Conservation (phyloP, 306 rosid species). For the Gynostemma pentaphyllum region DNA sequence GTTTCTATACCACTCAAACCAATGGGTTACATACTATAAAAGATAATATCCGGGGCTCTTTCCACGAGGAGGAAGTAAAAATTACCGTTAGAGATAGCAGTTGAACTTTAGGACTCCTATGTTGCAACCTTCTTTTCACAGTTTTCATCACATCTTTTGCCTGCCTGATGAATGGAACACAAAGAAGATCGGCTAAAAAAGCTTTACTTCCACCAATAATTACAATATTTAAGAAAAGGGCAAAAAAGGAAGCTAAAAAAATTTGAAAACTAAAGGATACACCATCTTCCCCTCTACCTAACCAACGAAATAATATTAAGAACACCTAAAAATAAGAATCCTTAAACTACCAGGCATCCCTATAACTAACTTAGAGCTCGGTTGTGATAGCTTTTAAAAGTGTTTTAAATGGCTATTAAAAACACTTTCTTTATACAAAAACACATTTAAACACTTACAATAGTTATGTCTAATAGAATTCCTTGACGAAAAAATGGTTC, state of each 20-base stretch:
- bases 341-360: neutral
- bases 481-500: neutral
- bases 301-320: neutral
- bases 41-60: no score
- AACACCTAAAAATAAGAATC: neutral
- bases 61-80: slow-evolving; percentile 9
- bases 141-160: slow-evolving; percentile 95
- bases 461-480: neutral
- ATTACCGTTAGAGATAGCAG: slow-evolving; percentile 77
- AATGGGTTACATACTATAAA: neutral
- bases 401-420: no score
- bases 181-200: neutral
- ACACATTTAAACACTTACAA: no score
- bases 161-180: slow-evolving; percentile 51
- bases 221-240: neutral
- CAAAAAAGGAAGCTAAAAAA: neutral
- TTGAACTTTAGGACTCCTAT: slow-evolving; percentile 79
- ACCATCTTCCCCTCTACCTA: neutral
- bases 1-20: neutral
- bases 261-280: neutral
- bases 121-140: slow-evolving; percentile 89
- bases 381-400: no score
- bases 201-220: neutral
- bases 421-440: no score
- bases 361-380: neutral